Evolutionary conservation across 2,329 filamentous ascomycete species (phyloP).

Genomic region (Alternaria arborescens): DNA sequence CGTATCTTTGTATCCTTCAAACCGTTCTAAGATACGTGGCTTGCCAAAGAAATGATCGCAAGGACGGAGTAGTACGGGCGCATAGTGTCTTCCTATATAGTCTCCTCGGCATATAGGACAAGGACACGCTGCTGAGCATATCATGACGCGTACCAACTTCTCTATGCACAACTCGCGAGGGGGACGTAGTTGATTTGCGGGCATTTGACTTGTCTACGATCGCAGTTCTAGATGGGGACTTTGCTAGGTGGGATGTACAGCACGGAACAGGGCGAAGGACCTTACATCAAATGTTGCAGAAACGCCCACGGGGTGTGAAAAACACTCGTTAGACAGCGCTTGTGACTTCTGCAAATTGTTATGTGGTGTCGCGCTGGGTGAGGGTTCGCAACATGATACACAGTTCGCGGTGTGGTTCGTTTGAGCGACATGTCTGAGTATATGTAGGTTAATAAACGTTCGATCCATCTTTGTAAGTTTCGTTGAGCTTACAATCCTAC

Average conservation of each 20-base stretch:
- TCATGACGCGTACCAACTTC: background rate
- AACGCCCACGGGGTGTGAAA: background rate
- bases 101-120: constrained; percentile 19
- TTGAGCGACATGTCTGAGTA: background rate
- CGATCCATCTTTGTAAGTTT: background rate
- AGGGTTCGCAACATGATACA: background rate
- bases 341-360: background rate
- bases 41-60: constrained; percentile 26
- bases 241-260: background rate
- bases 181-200: background rate
- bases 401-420: background rate
- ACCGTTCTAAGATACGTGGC: constrained; percentile 18
- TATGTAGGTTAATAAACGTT: background rate
- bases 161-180: background rate
- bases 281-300: background rate
- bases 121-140: constrained; percentile 8
- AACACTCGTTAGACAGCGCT: constrained; percentile 3
- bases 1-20: constrained; percentile 1
- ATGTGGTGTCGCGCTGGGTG: background rate
- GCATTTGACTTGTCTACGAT: background rate
- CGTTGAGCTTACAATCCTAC: background rate
- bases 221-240: background rate
- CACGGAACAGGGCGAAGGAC: background rate
- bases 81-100: background rate
- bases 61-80: constrained; percentile 10